Evolutionary conservation across 208 protist species (phyloP), one percentile per base, ranked within the genome.

Genomic region (Trypanosoma avium): DNA sequence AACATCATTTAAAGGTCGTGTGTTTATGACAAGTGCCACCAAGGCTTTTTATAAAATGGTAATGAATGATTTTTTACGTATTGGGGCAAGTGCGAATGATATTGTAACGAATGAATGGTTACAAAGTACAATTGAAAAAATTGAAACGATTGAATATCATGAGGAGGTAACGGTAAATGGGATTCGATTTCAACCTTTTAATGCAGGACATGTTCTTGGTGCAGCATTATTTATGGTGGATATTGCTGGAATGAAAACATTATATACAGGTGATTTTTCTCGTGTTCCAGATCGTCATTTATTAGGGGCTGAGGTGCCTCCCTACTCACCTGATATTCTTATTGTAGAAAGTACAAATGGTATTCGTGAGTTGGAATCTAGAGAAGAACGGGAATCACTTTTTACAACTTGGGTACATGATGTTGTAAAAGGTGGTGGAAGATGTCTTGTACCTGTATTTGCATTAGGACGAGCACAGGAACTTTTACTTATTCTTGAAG

Each of bases 191-290:
- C 92, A 90, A 70, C 94, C 96, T 48, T 99, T 98, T 73, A 99
- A 99, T 71, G 99, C 99, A 5, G 98, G 97, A 21, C 94, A 98
- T 66, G 95, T 98, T 19, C 83, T 98, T n/a, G 92, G 93, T 3
- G 99, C 98, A 5, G 97, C 97, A 36, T 99, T 99, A 97, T 99
- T 99, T 75, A 93, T 98, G 70, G 82, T 99, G 36, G 97, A 99
- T 61, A 99, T 99, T 68, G 97, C 93, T 0, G 98, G 98, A 24
- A 94, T 98, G 68, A 82, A 84, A 21, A 87, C 97, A 17, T 82
- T 99, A 13, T 99, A 99, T 86, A 99, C 99, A 4, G 99, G 99
- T 26, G 98, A 99, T 69, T 99, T 98, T 73, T 98, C 96, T 13
- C 82, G 97, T 42, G 82, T 98, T 15, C 90, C 97, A 29, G 99